These are phyloP conservation scores for Durotheca rogersii DNA, from an alignment of 495 filamentous ascomycete species.

Conservation along the genomic window DNA sequence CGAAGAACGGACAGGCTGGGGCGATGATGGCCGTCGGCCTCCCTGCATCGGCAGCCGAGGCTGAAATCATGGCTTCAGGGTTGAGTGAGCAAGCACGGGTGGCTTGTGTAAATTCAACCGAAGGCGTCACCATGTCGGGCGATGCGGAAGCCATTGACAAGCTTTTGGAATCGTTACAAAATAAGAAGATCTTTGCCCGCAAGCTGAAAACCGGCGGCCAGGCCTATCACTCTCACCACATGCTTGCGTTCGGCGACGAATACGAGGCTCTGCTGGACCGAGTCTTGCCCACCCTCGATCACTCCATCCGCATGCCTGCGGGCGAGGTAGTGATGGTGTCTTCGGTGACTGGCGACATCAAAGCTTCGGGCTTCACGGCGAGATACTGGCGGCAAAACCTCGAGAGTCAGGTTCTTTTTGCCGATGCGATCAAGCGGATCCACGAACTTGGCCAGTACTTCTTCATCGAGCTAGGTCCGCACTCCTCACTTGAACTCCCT, in stretches of 20 bases:
- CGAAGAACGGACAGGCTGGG: conserved; percentile 23
- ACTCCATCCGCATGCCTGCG: not conserved
- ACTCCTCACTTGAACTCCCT: conserved; percentile 57
- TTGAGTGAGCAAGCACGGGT: conserved; percentile 28
- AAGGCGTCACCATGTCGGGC: conserved; percentile 49
- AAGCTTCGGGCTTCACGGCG: conserved; percentile 15
- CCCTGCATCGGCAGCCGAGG: conserved; percentile 16
- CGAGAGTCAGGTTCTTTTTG: conserved; percentile 48
- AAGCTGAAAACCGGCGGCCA: conserved; percentile 45
- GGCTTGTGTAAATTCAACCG: conserved; percentile 51
- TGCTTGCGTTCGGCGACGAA: conserved; percentile 41
- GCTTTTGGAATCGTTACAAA: conserved; percentile 39
- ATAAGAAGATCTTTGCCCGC: conserved; percentile 43
- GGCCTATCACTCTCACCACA: conserved; percentile 56
- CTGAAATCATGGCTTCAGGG: not conserved
- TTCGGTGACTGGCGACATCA: conserved; percentile 15
- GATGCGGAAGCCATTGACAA: conserved; percentile 35
- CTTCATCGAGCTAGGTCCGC: conserved; percentile 63
- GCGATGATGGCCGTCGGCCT: conserved; percentile 53
- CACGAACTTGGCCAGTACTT: conserved; percentile 16
- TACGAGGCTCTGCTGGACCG: conserved; percentile 20
- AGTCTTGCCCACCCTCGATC: not conserved
- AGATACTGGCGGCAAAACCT: conserved; percentile 52
- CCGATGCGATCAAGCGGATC: conserved; percentile 29
- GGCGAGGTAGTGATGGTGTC: not conserved